Base-by-base conservation (phyloP, 331 rosid species). In the Phaseolus coccineus region DNA sequence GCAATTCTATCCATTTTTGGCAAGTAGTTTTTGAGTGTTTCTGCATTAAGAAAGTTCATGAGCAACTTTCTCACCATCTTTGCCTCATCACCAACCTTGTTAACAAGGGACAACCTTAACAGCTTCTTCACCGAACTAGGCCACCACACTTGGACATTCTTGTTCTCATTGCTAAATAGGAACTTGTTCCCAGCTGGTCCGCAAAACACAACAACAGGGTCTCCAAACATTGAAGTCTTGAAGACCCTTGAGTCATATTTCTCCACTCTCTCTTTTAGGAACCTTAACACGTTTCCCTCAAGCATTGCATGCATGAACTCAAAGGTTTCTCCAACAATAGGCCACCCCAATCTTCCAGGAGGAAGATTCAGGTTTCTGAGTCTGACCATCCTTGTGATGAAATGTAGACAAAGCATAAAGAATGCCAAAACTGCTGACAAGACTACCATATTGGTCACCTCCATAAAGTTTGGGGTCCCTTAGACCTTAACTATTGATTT, bases 1-100 rank as follows among this genome's bases (percentile, higher is more conserved):
- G 92, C 93, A 72, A 94, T 62, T 37, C 57, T 39, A 75, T 92
- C 98, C 98, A 94, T 92, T 80, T 87, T 72, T 2, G 94, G 89
- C 62, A 86, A 28, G 73, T 71, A 84, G 12, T 78, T 84, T 74
- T 53, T 80, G 46, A 86, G 87, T 27, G 86, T 67, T 58, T 86
- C 91, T 14, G 87, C 83, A 66, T 74, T 86, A 28, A 86, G 87
- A 82, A 88, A 86, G 31, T 35, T 71, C 71, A 73, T 46, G 14
- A 88, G 80, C 76, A 85, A 76, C 81, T 5, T 88, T 47, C 75
- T 88, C 12, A 73, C 69, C 74, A 77, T 24, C 81, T 78, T 85
- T 1, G 91, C 87, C 48, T 88, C 89, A 48, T 82, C 84, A 31
- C 87, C 86, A 66, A 85, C 81, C 72, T 51, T 71, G 12, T 6